Evolutionary conservation across 2,329 filamentous ascomycete genomes (phyloP), one percentile per base, ranked within the genome.

Genomic region (Claviceps lovelessii): DNA sequence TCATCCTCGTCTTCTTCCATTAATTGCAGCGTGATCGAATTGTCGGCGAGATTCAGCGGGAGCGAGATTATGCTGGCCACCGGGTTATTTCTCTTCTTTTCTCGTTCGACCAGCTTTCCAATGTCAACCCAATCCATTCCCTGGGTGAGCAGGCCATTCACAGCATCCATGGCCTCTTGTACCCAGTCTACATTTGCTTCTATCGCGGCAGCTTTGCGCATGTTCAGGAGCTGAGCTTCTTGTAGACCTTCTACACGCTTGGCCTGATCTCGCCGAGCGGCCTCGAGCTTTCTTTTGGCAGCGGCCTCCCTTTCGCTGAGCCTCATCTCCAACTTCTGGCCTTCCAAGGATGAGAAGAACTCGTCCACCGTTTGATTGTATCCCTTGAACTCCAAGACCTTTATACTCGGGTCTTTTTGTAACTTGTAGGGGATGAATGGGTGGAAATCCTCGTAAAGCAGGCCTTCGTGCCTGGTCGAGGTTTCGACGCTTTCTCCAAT

Each of bases 111-210:
- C 58, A 98, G 72, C 56, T 85, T 86, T 10, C 81, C 88, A 62
- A 97, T 90, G 60, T 96, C 87, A 11, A 89, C 83, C 93, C 93
- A 98, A 63, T 98, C 93, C 90, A 97, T 97, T 11, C 91, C 91
- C 64, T 95, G 89, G 5, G 81, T 81, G 57, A 98, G 81, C n/a
- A 97, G 73, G 0, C 88, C 88, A 67, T 95, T 97, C 53, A 98
- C 85, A 4, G 93, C 90, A 66, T 90, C 88, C 67, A 90, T 90
- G 5, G 89, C 90, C 70, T 97, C 93, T 66, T 95, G 87, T 0
- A 97, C 90, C 52, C 90, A 81, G 64, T 95, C 88, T 1, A 89
- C 76, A 63, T 98, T 97, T 28, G 89, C 88, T 67, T 95, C 83
- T 46, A 98, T 93, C 0, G 90, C 89, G 54, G 85, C 85, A 3